Evolutionary conservation across 176 grass and related monocot genomes (phyloP).

Genomic region (Avena insularis): DNA sequence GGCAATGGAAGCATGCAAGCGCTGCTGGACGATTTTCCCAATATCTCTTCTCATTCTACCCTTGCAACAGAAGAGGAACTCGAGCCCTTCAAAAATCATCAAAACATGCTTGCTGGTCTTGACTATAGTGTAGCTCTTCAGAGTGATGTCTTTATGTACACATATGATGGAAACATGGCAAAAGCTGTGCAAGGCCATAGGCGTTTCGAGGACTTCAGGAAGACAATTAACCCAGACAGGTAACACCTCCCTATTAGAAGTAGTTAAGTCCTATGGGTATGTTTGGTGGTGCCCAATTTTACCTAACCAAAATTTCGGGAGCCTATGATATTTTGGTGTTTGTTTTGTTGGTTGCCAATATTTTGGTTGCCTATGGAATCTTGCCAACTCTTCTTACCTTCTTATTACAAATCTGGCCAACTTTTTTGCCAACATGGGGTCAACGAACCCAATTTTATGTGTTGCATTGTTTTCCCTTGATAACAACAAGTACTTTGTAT

Average conservation of each 20-base stretch:
- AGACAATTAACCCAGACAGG: constrained; percentile 94
- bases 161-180: constrained; percentile 98
- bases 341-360: too few relatives aligned
- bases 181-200: constrained; percentile 96
- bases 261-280: neutral
- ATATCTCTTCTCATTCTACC: constrained; percentile 81
- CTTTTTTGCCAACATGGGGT: too few relatives aligned
- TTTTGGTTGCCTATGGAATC: too few relatives aligned
- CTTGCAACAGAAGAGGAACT: constrained; percentile 83
- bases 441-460: neutral
- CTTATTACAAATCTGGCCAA: too few relatives aligned
- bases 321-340: too few relatives aligned
- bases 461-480: constrained; percentile 5
- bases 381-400: too few relatives aligned
- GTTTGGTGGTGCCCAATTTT: too few relatives aligned
- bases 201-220: constrained; percentile 91
- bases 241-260: constrained; percentile 41
- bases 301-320: too few relatives aligned
- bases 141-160: constrained; percentile 96
- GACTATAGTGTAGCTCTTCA: constrained; percentile 86
- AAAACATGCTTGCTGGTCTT: constrained; percentile 99
- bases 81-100: constrained; percentile 77
- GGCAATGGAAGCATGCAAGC: constrained; percentile 94
- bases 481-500: neutral
- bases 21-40: constrained; percentile 76